phyloP scores from a whole-genome alignment of 1,284 basidiomycete species.

The Leccinum subrobustum region DNA sequence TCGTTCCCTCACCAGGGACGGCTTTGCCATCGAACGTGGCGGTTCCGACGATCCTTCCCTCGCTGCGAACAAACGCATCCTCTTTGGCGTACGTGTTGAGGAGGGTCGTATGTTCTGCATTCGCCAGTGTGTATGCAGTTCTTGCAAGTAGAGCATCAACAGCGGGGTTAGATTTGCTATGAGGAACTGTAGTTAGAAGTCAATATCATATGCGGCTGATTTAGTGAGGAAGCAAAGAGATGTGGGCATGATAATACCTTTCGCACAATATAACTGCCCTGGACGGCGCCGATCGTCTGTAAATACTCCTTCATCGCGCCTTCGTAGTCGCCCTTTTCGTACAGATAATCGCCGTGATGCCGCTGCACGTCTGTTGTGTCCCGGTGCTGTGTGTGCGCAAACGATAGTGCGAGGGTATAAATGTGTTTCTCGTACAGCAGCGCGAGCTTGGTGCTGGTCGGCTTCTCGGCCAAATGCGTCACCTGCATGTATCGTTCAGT shows the following conservation, averaged over 20 bases:
- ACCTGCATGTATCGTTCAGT: slow-evolving; percentile 44
- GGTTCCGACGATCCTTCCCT: slow-evolving; percentile 45
- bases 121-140: slow-evolving; percentile 90
- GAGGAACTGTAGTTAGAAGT: too few species aligned
- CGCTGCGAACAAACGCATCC: slow-evolving; percentile 90
- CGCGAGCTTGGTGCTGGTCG: slow-evolving; percentile 77
- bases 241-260: slow-evolving; percentile 55
- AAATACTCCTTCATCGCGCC: slow-evolving; percentile 91
- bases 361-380: slow-evolving; percentile 85
- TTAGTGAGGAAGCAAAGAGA: neutral
- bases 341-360: slow-evolving; percentile 91
- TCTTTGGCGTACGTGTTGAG: slow-evolving; percentile 59
- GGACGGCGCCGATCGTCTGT: slow-evolving; percentile 85
- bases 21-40: slow-evolving; percentile 25
- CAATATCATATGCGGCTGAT: neutral
- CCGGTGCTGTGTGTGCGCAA: slow-evolving; percentile 75
- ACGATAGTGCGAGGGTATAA: slow-evolving; percentile 71
- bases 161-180: slow-evolving; percentile 70
- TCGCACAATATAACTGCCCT: slow-evolving; percentile 95
- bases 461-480: slow-evolving; percentile 72
- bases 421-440: slow-evolving; percentile 78
- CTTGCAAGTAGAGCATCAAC: slow-evolving; percentile 91
- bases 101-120: slow-evolving; percentile 95
- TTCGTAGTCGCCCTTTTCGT: slow-evolving; percentile 90
- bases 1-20: slow-evolving; percentile 35